phyloP scores from a whole-genome alignment of 768 basidiomycete species.

The Russula dissimulans region DNA sequence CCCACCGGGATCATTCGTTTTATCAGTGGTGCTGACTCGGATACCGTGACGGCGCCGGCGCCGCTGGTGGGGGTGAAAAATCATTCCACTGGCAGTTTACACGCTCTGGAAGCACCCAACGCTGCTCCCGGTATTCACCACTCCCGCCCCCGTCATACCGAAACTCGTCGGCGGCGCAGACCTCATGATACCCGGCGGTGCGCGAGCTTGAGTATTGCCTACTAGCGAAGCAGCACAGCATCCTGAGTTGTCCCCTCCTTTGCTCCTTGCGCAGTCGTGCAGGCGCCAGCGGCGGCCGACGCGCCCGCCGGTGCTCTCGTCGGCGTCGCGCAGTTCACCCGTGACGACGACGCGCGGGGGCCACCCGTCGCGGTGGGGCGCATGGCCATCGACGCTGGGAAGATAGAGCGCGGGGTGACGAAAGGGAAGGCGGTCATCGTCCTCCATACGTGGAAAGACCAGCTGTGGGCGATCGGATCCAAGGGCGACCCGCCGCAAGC shows the following conservation, averaged over 20 bases:
- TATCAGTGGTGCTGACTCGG: not conserved
- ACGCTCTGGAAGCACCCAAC: constrained; percentile 69
- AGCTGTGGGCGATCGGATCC: constrained; percentile 63
- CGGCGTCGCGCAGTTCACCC: constrained; percentile 43
- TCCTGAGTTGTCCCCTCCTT: not conserved
- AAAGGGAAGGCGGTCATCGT: constrained; percentile 67
- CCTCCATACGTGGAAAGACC: constrained; percentile 69
- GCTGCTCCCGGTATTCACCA: constrained; percentile 62
- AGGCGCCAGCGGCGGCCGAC: constrained; percentile 36
- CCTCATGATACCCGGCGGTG: constrained; percentile 82
- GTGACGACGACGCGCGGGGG: constrained; percentile 28
- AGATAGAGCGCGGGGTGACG: constrained; percentile 33
- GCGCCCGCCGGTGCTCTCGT: constrained; percentile 47
- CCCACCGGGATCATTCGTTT: not conserved
- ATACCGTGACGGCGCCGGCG: too few species aligned
- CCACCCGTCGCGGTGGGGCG: constrained; percentile 69
- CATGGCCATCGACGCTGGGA: constrained; percentile 41
- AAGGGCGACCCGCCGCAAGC: constrained; percentile 47
- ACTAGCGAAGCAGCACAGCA: not conserved
- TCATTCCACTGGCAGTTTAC: constrained; percentile 46
- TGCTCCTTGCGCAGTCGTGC: constrained; percentile 41
- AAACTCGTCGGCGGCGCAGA: constrained; percentile 73
- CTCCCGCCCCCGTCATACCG: constrained; percentile 61
- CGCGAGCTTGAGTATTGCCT: constrained; percentile 24
- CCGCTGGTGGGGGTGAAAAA: too few species aligned